Percentiles rank a stretch among this genome's conserved stretches.
phyloP scores from a whole-genome alignment of 305 asterid genomes.

The Fraxinus baroniana region DNA sequence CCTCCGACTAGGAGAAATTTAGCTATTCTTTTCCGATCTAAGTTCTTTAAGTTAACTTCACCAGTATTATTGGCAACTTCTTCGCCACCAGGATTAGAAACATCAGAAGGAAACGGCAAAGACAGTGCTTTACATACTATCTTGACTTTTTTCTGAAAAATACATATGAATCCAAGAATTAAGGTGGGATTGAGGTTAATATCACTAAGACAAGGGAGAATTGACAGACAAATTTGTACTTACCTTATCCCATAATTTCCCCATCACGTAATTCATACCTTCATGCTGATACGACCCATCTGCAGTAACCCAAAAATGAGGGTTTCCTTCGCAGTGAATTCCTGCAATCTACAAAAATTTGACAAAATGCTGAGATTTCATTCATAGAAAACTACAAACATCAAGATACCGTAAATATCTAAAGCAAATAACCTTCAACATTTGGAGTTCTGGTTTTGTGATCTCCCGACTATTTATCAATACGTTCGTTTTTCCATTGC shows the following conservation, averaged over 20 bases:
- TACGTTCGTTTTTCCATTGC: constrained; percentile 71
- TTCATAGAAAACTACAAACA: constrained; percentile 6
- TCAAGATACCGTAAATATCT: constrained; percentile 5
- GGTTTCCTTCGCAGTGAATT: constrained; percentile 58
- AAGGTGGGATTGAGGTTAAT: constrained; percentile 1
- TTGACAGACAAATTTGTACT: neutral
- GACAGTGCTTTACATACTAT: constrained; percentile 53
- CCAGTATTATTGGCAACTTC: constrained; percentile 19
- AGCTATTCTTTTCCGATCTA: constrained; percentile 33
- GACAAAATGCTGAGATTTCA: constrained; percentile 23
- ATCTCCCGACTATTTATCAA: constrained; percentile 68
- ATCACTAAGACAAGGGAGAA: neutral
- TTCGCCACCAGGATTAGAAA: constrained; percentile 29
- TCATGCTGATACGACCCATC: constrained; percentile 66
- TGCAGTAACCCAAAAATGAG: constrained; percentile 70
- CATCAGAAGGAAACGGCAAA: constrained; percentile 65
- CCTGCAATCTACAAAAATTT: constrained; percentile 52
- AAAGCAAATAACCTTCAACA: constrained; percentile 54
- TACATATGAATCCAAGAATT: constrained; percentile 12
- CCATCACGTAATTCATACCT: constrained; percentile 71
- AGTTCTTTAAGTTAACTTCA: constrained; percentile 23
- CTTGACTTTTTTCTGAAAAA: constrained; percentile 53
- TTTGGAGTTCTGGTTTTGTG: constrained; percentile 53
- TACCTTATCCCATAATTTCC: constrained; percentile 79
- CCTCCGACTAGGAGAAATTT: constrained; percentile 71